Evolutionary conservation across 208 protist species (phyloP), one percentile per base, ranked within the genome.

Genomic region (Leptomonas pyrrhocoris): DNA sequence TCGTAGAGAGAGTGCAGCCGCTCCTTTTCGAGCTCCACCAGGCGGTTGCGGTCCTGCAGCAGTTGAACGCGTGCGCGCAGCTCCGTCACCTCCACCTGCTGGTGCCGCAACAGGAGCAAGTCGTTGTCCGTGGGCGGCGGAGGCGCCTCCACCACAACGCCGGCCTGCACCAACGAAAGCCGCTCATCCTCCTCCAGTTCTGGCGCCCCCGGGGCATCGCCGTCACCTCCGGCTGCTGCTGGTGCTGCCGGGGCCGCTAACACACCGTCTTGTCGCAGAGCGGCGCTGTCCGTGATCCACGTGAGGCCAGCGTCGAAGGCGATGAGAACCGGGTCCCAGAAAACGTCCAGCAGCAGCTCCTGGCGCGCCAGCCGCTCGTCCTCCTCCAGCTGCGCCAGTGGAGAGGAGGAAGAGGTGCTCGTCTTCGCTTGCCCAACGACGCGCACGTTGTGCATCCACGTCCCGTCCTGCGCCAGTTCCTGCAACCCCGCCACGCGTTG

Each of bases 291-390:
- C 13, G 70, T 73, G 23, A 94, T 48, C 89, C 92, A 96, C 53
- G 88, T 89, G 28, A 94, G 67, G 30, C 92, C 92, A 12, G 92
- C 92, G 74, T 96, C 92, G 53, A 94, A 90, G 65, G 92, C 92
- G 36, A 94, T 89, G 58, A 79, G 79, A 56, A 96, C 86, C 7
- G 92, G 92, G 9, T 90, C 84, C 86, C 85, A 94, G 69, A 93
- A 86, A 55, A 93, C 64, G n/a, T 89, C 77, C 36, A 75, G 71
- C 57, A 92, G 68, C 28, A 96, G 73, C 30, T 43, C 73, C 50
- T 93, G 80, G 4, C 92, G 87, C 27, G 77, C 80, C 38, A 60
- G 13, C 58, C 70, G 50, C 64, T 96, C 88, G 53, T 86, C 76
- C 60, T 50, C 57, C 63, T 70, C 54, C 30, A 79, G 40, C 58